Evolutionary conservation across 345 rosid genomes (phyloP), one percentile per base, ranked within the genome.

Genomic region (Populus deltoides): DNA sequence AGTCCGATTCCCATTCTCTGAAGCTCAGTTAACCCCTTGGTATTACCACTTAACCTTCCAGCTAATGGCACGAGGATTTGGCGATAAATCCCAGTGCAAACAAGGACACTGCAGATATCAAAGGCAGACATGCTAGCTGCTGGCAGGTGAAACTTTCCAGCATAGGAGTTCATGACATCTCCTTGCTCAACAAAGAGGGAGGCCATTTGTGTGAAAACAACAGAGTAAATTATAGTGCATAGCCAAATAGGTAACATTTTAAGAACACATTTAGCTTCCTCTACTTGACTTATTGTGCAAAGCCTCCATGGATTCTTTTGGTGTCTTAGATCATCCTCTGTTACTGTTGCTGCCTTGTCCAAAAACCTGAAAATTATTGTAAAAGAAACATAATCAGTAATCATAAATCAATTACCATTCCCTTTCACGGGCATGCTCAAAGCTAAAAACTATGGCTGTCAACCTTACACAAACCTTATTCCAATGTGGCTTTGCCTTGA

Each of bases 101-200:
- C 57, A 3, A 93, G 88, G 73, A 94, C 98, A 49, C 98, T 93
- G 67, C 85, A 81, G 70, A 94, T 90, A 36, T 94, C 97, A 68
- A 94, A 94, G 22, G 88, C 89, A 0, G 97, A 93, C 98, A 94
- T 93, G 88, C 98, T 93, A 0, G 98, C 98, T 0, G 98, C 97
- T 0, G 98, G 98, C 35, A 94, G 81, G 80, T 82, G 94, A 65
- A 94, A 94, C 36, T 74, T 53, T 0, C 91, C 89, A 0, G 92
- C 1, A 1, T 70, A 13, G 67, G 98, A 80, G 55, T 82, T 70
- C 98, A 94, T 94, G 1, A 89, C 94, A 72, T 88, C 90, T 8
- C 92, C 92, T 85, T 91, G 92, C 75, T 89, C 92, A 1, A 91
- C 94, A 61, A 91, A 91, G 6, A 91, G 75, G 8, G 94, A 89